Evolutionary conservation across 306 rosid genomes (phyloP).

Genomic region (Potentilla sterilis): DNA sequence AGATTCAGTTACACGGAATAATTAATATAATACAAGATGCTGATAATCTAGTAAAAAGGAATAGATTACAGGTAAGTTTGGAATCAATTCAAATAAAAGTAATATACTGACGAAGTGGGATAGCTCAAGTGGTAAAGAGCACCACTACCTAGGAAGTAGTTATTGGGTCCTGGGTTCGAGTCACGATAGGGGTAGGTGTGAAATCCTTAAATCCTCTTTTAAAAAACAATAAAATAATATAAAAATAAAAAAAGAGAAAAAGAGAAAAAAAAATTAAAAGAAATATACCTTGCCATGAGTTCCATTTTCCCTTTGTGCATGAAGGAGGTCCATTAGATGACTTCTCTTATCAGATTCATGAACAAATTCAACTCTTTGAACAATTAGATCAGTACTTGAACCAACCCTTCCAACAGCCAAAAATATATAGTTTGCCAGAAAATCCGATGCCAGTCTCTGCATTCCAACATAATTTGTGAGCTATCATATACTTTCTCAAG

Average conservation of each 20-base stretch:
- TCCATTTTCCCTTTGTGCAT: slow-evolving; percentile 88
- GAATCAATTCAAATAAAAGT: slow-evolving; percentile 1
- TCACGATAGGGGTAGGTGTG: too few species aligned
- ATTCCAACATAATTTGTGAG: slow-evolving; percentile 23
- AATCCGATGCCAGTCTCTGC: slow-evolving; percentile 93
- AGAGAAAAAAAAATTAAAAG: too few species aligned
- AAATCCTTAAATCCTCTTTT: too few species aligned
- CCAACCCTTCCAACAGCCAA: slow-evolving; percentile 99
- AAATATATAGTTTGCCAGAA: slow-evolving; percentile 78
- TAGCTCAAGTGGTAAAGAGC: too few species aligned
- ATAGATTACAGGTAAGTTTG: neutral
- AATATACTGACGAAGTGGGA: too few species aligned
- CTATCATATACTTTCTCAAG: slow-evolving; percentile 20
- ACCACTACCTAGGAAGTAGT: too few species aligned
- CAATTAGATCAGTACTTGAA: slow-evolving; percentile 89
- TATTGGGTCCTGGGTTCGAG: too few species aligned
- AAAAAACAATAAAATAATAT: too few species aligned
- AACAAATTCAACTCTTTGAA: slow-evolving; percentile 92
- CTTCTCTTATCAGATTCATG: slow-evolving; percentile 91
- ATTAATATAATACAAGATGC: slow-evolving; percentile 17
- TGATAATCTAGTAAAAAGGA: slow-evolving; percentile 1
- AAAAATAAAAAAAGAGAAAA: too few species aligned
- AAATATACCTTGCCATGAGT: slow-evolving; percentile 59
- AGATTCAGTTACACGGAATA: slow-evolving; percentile 20
- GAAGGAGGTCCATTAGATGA: slow-evolving; percentile 96